phyloP scores from a whole-genome alignment of 2,329 filamentous ascomycete species.

The Colletotrichum sidae region DNA sequence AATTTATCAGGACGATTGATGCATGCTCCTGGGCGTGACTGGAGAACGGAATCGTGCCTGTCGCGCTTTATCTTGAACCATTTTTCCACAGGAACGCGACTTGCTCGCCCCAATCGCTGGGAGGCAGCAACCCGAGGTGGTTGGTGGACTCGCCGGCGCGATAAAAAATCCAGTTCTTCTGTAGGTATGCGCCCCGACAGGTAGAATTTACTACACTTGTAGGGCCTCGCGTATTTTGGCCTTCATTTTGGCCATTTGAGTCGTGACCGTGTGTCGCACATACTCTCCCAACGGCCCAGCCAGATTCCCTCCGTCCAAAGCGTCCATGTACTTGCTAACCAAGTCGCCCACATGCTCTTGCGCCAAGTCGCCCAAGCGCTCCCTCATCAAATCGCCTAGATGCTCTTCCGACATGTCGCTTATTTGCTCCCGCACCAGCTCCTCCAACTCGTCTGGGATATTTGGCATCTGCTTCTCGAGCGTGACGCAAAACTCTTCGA shows the following conservation, averaged over 20 bases:
- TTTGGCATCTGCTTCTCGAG: slow-evolving; percentile 5
- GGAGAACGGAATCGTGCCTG: too few relatives aligned
- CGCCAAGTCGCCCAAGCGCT: background rate
- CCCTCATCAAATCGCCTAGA: background rate
- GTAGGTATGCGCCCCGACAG: background rate
- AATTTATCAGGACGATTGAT: background rate
- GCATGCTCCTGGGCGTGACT: too few relatives aligned
- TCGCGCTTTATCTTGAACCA: background rate
- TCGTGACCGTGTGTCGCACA: slow-evolving; percentile 1
- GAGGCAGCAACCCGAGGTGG: too few relatives aligned
- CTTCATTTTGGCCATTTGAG: slow-evolving; percentile 2
- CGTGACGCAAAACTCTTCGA: background rate
- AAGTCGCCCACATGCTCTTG: background rate
- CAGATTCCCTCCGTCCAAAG: background rate
- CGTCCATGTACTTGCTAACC: background rate
- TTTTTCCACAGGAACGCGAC: background rate
- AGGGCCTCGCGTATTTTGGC: background rate
- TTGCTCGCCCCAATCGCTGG: background rate
- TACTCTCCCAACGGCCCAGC: slow-evolving; percentile 2
- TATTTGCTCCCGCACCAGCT: background rate
- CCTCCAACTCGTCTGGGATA: background rate
- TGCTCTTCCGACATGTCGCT: slow-evolving; percentile 2
- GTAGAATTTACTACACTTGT: background rate
- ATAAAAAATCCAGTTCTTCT: background rate
- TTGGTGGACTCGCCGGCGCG: background rate